Evolutionary conservation across 192 early-diverging fungal species (phyloP).

Genomic region (Blastocladiella britannica): DNA sequence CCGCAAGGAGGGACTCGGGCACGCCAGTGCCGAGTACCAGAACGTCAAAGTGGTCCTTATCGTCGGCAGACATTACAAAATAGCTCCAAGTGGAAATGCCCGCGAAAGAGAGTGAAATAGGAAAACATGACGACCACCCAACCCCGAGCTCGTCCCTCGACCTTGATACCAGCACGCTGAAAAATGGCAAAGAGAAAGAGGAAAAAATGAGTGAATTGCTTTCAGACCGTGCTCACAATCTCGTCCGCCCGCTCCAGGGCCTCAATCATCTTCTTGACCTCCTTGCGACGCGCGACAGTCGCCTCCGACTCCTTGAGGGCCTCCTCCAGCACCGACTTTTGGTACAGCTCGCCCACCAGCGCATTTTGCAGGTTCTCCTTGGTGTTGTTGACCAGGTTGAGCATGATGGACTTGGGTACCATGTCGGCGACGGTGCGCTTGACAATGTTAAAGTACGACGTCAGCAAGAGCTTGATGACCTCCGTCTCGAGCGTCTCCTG

Average conservation of each 20-base stretch:
- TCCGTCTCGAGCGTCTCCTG: conserved; percentile 95
- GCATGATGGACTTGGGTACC: conserved; percentile 97
- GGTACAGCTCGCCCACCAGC: conserved; percentile 87
- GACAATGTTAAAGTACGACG: conserved; percentile 97
- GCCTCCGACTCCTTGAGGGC: conserved; percentile 87
- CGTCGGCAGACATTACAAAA: no score
- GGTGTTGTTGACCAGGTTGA: conserved; percentile 73
- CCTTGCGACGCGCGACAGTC: conserved; percentile 70
- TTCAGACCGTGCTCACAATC: conserved; percentile 23
- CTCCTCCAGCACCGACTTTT: conserved; percentile 80
- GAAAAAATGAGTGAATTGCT: no score
- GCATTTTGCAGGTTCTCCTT: conserved; percentile 92
- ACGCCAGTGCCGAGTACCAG: conserved; percentile 76
- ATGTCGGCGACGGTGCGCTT: conserved; percentile 93
- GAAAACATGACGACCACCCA: no score
- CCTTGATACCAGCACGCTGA: no score
- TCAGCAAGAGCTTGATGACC: conserved; percentile 92
- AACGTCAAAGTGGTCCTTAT: conserved; percentile 48
- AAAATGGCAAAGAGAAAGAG: no score
- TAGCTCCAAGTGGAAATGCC: no score
- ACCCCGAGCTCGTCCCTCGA: no score
- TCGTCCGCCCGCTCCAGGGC: conserved; percentile 31
- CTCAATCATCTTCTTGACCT: conserved; percentile 98
- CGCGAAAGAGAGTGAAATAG: no score
- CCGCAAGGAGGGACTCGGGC: conserved; percentile 57